These are phyloP conservation scores for Thermochaetoides thermophila DNA, from an alignment of 495 filamentous ascomycete species.

Conservation along the genomic window DNA sequence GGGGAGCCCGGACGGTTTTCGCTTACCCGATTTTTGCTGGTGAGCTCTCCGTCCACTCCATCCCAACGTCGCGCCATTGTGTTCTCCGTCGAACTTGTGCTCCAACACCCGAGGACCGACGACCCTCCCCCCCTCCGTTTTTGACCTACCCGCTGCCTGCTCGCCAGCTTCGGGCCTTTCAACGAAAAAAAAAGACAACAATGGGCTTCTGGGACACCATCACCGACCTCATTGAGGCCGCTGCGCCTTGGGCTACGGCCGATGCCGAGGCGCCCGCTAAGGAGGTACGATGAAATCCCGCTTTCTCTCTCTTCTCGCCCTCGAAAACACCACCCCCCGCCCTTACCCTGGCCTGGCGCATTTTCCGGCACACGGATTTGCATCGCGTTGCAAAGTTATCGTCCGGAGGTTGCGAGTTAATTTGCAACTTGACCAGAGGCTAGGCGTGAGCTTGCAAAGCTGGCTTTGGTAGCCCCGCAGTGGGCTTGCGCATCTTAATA, in stretches of 20 bases:
- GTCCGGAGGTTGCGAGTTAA: too few relatives aligned
- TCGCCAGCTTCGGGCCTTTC: too few relatives aligned
- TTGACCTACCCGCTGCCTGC: too few relatives aligned
- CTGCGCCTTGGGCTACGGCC: constrained; percentile 37
- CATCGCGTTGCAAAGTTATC: too few relatives aligned
- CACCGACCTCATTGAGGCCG: constrained; percentile 39
- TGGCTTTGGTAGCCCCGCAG: too few relatives aligned
- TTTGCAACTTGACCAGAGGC: too few relatives aligned
- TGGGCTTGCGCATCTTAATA: too few relatives aligned
- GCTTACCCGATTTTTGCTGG: constrained; percentile 21
- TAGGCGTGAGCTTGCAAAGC: too few relatives aligned
- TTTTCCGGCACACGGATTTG: too few relatives aligned
- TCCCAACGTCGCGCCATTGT: constrained; percentile 22
- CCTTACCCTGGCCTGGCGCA: not conserved
- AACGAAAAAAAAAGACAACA: constrained; percentile 9
- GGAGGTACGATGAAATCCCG: constrained; percentile 9
- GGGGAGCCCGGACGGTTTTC: constrained; percentile 28
- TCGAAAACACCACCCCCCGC: too few relatives aligned
- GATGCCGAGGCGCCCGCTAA: constrained; percentile 39
- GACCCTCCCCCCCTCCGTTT: too few relatives aligned
- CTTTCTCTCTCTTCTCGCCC: not conserved
- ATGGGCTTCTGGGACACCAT: constrained; percentile 45
- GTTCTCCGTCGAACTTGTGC: constrained; percentile 6
- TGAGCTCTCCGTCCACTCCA: constrained; percentile 18
- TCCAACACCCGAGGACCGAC: not conserved